phyloP scores from a whole-genome alignment of 2,329 filamentous ascomycete species.

The Fusarium napiforme region DNA sequence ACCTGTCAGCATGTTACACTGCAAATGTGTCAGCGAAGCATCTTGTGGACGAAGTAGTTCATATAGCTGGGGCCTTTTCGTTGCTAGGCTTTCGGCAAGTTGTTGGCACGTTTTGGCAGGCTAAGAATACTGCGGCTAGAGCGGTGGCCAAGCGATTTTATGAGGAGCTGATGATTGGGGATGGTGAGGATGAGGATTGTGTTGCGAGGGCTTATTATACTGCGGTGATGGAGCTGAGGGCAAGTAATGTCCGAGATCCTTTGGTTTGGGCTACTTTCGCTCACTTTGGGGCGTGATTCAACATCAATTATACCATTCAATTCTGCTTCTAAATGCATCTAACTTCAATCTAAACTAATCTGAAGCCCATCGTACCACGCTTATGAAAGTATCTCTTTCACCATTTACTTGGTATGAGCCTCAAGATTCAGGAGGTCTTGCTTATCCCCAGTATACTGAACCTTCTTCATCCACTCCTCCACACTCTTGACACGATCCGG shows the following conservation, averaged over 20 bases:
- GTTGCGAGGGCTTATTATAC: background rate
- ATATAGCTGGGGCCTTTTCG: rapidly evolving
- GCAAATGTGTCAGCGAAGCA: rapidly evolving
- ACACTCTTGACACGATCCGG: background rate
- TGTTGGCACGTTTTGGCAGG: background rate
- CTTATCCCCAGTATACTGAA: background rate
- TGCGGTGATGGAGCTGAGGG: background rate
- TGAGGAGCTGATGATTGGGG: background rate
- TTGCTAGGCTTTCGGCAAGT: rapidly evolving
- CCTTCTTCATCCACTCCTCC: background rate
- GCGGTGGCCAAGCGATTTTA: rapidly evolving
- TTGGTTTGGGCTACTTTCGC: background rate
- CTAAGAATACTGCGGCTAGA: rapidly evolving
- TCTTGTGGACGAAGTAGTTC: rapidly evolving
- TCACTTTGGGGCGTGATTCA: background rate
- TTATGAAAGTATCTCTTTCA: too few relatives aligned
- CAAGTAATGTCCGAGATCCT: rapidly evolving
- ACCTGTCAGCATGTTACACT: rapidly evolving
- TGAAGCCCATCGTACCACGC: too few relatives aligned
- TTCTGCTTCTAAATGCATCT: too few relatives aligned
- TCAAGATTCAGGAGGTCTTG: background rate
- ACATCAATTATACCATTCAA: rapidly evolving
- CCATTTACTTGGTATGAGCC: background rate
- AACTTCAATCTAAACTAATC: too few relatives aligned
- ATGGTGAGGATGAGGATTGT: rapidly evolving